Evolutionary conservation across 805 yeast genomes (phyloP).

Genomic region (Ogataea neopini): DNA sequence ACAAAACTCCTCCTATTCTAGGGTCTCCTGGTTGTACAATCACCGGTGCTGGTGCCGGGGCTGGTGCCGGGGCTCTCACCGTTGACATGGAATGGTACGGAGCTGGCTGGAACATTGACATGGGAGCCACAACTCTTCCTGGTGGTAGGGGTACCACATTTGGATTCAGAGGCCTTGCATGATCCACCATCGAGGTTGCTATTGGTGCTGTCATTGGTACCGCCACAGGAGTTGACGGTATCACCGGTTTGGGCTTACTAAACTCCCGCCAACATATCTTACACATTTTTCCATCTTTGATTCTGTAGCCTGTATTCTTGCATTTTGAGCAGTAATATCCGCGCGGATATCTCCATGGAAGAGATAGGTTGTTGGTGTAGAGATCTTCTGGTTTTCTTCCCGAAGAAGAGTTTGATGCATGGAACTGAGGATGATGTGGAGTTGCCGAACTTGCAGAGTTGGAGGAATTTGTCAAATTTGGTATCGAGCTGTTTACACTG

Average conservation of each 20-base stretch:
- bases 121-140: constrained; percentile 18
- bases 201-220: neutral
- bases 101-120: constrained; percentile 7
- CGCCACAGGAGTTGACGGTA: too few relatives aligned
- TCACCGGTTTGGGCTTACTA: constrained; percentile 32
- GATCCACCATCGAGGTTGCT: constrained; percentile 17
- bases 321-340: constrained; percentile 67
- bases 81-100: constrained; percentile 4
- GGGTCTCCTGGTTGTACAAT: constrained; percentile 79
- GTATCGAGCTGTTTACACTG: neutral
- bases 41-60: too few relatives aligned
- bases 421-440: constrained; percentile 19
- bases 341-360: constrained; percentile 67
- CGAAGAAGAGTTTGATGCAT: constrained; percentile 5
- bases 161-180: constrained; percentile 27
- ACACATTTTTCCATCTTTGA: constrained; percentile 64
- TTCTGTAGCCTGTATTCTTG: constrained; percentile 66
- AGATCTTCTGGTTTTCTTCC: constrained; percentile 29
- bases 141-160: constrained; percentile 31
- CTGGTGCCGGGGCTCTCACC: constrained; percentile 30
- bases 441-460: too few relatives aligned
- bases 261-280: constrained; percentile 68
- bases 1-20: constrained; percentile 65
- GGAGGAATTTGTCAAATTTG: neutral
- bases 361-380: constrained; percentile 47